These are phyloP conservation scores for Aspergillus novofumigatus DNA, from an alignment of 2,329 filamentous ascomycete genomes.

Conservation along the genomic window DNA sequence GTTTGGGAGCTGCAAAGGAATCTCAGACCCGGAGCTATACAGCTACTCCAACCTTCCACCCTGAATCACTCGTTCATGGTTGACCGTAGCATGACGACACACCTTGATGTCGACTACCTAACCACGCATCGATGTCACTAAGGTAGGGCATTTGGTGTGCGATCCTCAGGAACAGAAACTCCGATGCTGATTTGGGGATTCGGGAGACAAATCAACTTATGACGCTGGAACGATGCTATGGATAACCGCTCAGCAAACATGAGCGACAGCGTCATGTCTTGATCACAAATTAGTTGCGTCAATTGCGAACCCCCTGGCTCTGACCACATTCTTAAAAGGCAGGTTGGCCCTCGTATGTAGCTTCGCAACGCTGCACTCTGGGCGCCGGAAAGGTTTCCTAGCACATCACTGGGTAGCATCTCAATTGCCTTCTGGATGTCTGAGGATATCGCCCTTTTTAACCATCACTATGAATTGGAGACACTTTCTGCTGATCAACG, in stretches of 20 bases:
- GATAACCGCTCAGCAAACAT: neutral
- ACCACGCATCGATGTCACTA: neutral
- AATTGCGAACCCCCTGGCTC: neutral
- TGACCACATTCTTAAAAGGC: neutral
- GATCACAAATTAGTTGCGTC: neutral
- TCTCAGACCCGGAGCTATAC: neutral
- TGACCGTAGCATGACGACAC: neutral
- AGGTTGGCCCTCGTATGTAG: neutral
- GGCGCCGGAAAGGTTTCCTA: neutral
- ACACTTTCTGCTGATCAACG: constrained; percentile 8
- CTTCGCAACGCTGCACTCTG: neutral
- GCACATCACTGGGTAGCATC: neutral
- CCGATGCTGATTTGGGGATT: neutral
- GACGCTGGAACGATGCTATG: neutral
- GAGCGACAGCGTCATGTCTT: neutral
- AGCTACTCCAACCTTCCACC: neutral
- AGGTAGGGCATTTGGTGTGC: neutral
- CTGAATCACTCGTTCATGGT: neutral
- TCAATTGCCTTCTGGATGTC: neutral
- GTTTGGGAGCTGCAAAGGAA: neutral
- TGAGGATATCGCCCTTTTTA: neutral
- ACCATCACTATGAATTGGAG: constrained; percentile 12
- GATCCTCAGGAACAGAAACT: neutral
- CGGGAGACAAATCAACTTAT: neutral
- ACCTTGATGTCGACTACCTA: neutral